Percentiles rank a stretch among this genome's conserved stretches.
These are phyloP conservation scores for Pyracantha coccinea DNA, from an alignment of 331 rosid genomes.

Conservation along the genomic window DNA sequence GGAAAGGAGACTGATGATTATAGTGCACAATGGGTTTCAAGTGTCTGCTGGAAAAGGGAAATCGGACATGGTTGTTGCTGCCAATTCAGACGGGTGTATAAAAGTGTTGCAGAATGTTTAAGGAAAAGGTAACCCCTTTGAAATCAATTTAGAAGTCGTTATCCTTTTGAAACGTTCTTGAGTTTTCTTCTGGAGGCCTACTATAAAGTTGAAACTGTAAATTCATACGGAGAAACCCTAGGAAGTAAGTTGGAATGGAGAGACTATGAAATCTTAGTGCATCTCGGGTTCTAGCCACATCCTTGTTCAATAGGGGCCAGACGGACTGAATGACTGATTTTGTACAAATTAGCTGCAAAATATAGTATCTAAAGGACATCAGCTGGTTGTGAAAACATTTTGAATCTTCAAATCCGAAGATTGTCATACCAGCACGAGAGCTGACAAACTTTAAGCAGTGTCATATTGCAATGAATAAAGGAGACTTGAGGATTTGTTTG, in stretches of 20 bases:
- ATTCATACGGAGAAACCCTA: neutral
- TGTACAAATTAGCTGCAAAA: constrained; percentile 10
- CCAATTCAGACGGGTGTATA: constrained; percentile 87
- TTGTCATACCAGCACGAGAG: neutral
- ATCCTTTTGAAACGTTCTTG: neutral
- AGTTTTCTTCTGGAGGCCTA: constrained; percentile 7
- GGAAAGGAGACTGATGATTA: constrained; percentile 88
- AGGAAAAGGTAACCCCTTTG: constrained; percentile 16
- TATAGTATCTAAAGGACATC: neutral
- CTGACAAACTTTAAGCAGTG: neutral
- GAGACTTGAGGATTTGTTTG: neutral
- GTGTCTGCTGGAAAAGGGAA: constrained; percentile 95
- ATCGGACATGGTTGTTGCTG: constrained; percentile 79
- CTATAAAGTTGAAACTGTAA: constrained; percentile 15
- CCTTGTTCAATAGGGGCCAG: constrained; percentile 1
- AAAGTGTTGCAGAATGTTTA: constrained; percentile 77
- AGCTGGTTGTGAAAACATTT: constrained; percentile 10
- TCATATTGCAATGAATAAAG: neutral
- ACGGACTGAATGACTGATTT: neutral
- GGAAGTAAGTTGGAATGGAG: neutral
- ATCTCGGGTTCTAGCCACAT: constrained; percentile 16
- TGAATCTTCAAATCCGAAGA: constrained; percentile 2
- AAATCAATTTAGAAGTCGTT: neutral
- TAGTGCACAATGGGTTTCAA: constrained; percentile 81
- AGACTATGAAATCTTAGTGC: neutral